Evolutionary conservation across 2,329 filamentous ascomycete genomes (phyloP).

Genomic region (Aspergillus fischeri): DNA sequence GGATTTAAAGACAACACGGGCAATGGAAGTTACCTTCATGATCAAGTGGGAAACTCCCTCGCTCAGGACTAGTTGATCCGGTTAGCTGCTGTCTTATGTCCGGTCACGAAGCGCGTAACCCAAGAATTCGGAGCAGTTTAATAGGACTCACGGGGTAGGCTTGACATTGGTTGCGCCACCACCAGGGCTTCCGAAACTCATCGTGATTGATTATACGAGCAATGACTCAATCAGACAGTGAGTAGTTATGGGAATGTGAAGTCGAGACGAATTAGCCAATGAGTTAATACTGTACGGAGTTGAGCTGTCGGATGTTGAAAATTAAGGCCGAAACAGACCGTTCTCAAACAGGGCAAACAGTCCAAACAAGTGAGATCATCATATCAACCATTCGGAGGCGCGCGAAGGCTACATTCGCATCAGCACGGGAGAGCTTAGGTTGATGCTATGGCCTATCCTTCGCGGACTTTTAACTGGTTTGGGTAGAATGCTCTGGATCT

Average conservation of each 20-base stretch:
- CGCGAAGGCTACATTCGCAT: neutral
- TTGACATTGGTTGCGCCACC: conserved; percentile 60
- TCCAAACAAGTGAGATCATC: conserved; percentile 12
- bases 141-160: conserved; percentile 61
- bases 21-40: conserved; percentile 62
- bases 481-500: neutral
- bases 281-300: neutral
- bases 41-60: conserved; percentile 93
- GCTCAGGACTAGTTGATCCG: conserved; percentile 62
- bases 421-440: neutral
- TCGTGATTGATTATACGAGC: conserved; percentile 10
- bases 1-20: neutral
- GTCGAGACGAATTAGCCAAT: neutral
- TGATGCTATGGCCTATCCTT: neutral
- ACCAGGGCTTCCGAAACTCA: conserved; percentile 67
- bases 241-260: neutral
- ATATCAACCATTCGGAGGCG: neutral
- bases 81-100: conserved; percentile 4
- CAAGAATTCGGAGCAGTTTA: neutral
- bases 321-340: neutral
- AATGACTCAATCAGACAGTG: neutral
- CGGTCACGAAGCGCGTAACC: neutral
- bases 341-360: conserved; percentile 30
- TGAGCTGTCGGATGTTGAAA: conserved; percentile 1
- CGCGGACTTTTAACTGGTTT: neutral